Conservation (phyloP, 225 moss, liverwort and hornwort genomes). For the Thuidium tamariscinum region DNA sequence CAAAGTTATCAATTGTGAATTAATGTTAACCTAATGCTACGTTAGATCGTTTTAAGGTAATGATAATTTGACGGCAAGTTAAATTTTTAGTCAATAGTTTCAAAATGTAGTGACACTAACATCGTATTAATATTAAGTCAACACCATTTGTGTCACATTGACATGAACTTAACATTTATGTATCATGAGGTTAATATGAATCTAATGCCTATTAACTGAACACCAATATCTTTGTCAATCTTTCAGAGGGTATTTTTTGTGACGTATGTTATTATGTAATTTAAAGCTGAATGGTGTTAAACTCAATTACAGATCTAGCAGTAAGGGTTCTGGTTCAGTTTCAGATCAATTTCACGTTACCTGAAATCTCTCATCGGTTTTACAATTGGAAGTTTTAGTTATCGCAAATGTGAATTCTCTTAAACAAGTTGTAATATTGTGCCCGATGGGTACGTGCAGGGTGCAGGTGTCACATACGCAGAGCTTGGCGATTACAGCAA, state of each 20-base stretch:
- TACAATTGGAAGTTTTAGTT: background rate
- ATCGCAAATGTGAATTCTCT: background rate
- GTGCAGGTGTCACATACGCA: slow-evolving; percentile 82
- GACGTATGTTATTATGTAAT: background rate
- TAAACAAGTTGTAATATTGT: background rate
- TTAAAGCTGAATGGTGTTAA: background rate
- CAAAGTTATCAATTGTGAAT: background rate
- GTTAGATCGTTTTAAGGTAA: background rate
- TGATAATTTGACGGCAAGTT: background rate
- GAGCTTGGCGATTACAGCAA: slow-evolving; percentile 89
- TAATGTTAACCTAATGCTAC: background rate
- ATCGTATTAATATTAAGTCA: background rate
- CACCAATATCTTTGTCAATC: background rate
- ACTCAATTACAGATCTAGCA: background rate
- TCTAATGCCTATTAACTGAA: background rate
- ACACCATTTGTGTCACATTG: background rate
- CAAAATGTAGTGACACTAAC: background rate
- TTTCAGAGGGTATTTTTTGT: background rate
- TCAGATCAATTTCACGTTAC: background rate
- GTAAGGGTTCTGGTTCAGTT: background rate
- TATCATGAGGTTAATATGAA: background rate
- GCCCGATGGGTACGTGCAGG: slow-evolving; percentile 32
- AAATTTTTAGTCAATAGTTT: background rate
- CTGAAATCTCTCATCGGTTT: background rate
- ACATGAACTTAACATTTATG: background rate